Evolutionary conservation across 2,329 filamentous ascomycete genomes (phyloP).

Genomic region (Aureobasidium mangrovei): DNA sequence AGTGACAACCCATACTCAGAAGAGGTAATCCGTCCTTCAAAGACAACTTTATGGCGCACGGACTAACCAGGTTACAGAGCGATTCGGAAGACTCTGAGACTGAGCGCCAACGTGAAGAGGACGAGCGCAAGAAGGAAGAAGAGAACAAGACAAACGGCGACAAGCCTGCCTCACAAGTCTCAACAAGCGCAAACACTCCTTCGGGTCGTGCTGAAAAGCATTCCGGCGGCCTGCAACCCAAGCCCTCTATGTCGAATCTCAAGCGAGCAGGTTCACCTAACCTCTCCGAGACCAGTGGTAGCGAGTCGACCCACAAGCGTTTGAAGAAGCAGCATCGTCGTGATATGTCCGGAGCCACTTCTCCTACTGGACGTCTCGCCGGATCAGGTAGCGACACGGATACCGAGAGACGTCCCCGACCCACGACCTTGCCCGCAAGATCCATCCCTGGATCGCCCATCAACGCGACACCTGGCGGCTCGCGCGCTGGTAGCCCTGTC

Average conservation of each 20-base stretch:
- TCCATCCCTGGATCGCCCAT: constrained; percentile 27
- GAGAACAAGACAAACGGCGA: constrained; percentile 40
- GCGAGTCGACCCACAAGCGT: constrained; percentile 69
- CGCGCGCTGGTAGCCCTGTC: constrained; percentile 27
- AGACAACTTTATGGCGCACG: constrained; percentile 10
- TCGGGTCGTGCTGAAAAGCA: constrained; percentile 45
- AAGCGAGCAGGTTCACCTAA: constrained; percentile 84
- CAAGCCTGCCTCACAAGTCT: constrained; percentile 39
- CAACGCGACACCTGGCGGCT: constrained; percentile 25
- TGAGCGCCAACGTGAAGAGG: constrained; percentile 52
- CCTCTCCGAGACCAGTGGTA: constrained; percentile 82
- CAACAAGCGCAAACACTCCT: constrained; percentile 61
- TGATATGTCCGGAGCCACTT: constrained; percentile 30
- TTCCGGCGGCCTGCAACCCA: constrained; percentile 44
- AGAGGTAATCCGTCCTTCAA: constrained; percentile 1
- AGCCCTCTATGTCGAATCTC: constrained; percentile 44
- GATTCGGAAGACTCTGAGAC: constrained; percentile 57
- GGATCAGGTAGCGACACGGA: constrained; percentile 65
- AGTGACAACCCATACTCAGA: constrained; percentile 16
- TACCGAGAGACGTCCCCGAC: constrained; percentile 48
- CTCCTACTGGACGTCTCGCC: constrained; percentile 26
- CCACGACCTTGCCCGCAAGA: constrained; percentile 41
- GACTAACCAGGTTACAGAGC: constrained; percentile 29
- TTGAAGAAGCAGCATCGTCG: constrained; percentile 53
- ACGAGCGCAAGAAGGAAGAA: constrained; percentile 46